Evolutionary conservation across 768 basidiomycete species (phyloP), one percentile per base, ranked within the genome.

Genomic region (Termitomyces sp.): DNA sequence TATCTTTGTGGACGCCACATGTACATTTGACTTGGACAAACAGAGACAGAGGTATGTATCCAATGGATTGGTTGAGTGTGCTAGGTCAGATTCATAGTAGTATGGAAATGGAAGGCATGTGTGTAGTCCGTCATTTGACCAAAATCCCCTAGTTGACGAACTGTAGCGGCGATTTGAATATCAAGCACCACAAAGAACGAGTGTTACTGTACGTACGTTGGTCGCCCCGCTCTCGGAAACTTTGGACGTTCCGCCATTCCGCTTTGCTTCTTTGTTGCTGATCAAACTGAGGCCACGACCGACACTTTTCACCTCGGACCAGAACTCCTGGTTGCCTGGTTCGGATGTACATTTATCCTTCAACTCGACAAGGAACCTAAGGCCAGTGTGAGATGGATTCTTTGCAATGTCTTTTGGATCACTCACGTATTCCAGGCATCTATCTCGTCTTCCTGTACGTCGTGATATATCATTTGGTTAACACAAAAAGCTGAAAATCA

Each of bases 351-450:
- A 92, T 13, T 75, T 79, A 13, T 76, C 66, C 63, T 83, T 86
- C 20, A 93, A 71, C 22, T 82, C 75, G 14, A 66, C 70, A 47
- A 92, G 60, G 66, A 91, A 90, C 16, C 90, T 92, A 48, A 18
- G 56, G 47, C 24, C 3, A 44, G 10, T 20, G 26, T 33, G 47
- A 53, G 35, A 30, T 14, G 36, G 0, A 11, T 18, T 0, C 47
- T 24, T 52, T 30, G 54, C 50, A 4, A 38, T 16, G 56, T 51
- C 41, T 30, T 41, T 54, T 20, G 22, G 14, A 50, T 47, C 38
- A 75, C 81, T 62, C 62, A 88, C 87, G 66, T 71, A 70, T 94
- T 93, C 91, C 91, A 94, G 33, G 81, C 81, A 46, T 88, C 87
- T 38, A 92, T 82, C 68, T 93, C 90, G 68, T 92, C 89, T 72